Evolutionary conservation across 345 rosid species (phyloP).

Genomic region (Sonneratia alba): DNA sequence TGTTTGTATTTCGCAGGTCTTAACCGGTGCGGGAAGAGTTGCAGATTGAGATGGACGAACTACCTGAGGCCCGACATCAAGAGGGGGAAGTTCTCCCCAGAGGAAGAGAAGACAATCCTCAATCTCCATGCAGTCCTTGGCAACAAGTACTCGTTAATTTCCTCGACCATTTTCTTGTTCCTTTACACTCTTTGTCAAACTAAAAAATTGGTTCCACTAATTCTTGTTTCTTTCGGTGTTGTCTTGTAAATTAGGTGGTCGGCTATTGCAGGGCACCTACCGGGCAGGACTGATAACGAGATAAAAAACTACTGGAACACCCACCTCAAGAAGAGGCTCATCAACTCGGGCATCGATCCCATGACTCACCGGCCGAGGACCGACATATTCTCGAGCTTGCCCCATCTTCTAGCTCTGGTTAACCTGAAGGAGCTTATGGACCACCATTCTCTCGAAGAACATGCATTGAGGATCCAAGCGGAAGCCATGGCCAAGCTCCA

Average conservation of each 20-base stretch:
- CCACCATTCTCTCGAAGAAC: conserved; percentile 38
- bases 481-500: conserved; percentile 37
- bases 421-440: conserved; percentile 45
- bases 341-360: conserved; percentile 60
- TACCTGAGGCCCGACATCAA: conserved; percentile 80
- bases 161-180: background rate
- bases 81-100: conserved; percentile 69
- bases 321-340: conserved; percentile 51
- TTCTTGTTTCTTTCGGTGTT: background rate
- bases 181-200: no score
- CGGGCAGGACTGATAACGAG: conserved; percentile 54
- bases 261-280: conserved; percentile 49
- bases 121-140: conserved; percentile 74
- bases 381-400: conserved; percentile 45
- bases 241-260: conserved; percentile 38
- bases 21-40: conserved; percentile 75
- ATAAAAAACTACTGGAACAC: conserved; percentile 73
- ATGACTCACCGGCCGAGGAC: conserved; percentile 62
- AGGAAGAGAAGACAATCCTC: conserved; percentile 76
- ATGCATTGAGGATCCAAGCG: conserved; percentile 38
- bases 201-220: no score
- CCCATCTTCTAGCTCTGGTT: conserved; percentile 52
- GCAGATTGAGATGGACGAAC: conserved; percentile 80
- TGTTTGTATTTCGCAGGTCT: no score
- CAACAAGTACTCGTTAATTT: conserved; percentile 11